phyloP scores from a whole-genome alignment of 225 moss, liverwort and hornwort genomes.

The Anthoceros angustus region DNA sequence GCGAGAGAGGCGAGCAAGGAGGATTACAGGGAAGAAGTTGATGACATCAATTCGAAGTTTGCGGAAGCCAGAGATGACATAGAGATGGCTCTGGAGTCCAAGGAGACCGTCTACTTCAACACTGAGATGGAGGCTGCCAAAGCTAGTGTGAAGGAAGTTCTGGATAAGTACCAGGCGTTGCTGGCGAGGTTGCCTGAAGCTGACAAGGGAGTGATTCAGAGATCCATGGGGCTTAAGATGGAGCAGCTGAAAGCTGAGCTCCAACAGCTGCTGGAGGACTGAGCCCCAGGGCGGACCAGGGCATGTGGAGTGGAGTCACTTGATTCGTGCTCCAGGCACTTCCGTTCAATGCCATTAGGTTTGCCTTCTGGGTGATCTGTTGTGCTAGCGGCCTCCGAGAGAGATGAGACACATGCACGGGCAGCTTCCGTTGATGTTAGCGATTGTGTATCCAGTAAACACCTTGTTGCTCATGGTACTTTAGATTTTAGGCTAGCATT shows the following conservation, averaged over 20 bases:
- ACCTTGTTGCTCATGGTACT: no score
- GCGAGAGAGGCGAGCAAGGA: slow-evolving; percentile 13
- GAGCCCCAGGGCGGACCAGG: no score
- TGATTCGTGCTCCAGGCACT: no score
- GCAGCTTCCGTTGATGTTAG: no score
- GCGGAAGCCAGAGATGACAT: slow-evolving; percentile 53
- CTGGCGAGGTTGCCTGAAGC: slow-evolving; percentile 29
- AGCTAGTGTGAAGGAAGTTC: slow-evolving; percentile 36
- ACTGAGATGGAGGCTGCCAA: slow-evolving; percentile 42
- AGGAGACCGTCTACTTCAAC: slow-evolving; percentile 51
- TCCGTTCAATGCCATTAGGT: no score
- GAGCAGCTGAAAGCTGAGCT: slow-evolving; percentile 61
- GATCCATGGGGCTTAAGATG: slow-evolving; percentile 54
- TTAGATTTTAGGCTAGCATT: no score
- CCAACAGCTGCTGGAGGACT: slow-evolving; percentile 23
- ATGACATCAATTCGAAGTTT: slow-evolving; percentile 50
- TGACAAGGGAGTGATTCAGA: slow-evolving; percentile 38
- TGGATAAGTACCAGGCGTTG: slow-evolving; percentile 26
- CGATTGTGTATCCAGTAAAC: no score
- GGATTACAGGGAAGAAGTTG: slow-evolving; percentile 35
- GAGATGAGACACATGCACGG: no score
- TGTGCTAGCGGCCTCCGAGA: no score
- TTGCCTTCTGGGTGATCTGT: no score
- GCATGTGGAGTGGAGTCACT: no score
- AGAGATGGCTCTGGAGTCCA: slow-evolving; percentile 45